Evolutionary conservation across 139 green algal genomes (phyloP), one percentile per base, ranked within the genome.

Genomic region (Closterium sp.): DNA sequence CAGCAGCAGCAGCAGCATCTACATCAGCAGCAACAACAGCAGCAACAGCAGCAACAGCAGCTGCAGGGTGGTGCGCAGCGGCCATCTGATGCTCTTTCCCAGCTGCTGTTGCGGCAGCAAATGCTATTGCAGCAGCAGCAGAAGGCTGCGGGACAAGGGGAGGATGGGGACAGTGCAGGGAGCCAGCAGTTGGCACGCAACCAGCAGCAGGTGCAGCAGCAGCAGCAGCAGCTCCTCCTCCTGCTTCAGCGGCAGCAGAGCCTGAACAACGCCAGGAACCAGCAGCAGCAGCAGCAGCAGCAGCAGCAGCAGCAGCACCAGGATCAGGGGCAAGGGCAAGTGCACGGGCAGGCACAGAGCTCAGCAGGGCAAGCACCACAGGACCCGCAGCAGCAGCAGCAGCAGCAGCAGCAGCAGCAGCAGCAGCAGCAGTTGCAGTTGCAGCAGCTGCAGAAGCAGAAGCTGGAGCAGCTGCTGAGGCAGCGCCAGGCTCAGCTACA

Each of bases 1-100:
- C 84, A 87, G 21, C 84, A 87, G 84, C 84, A 87, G 84, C n/a
- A 87, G 12, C 84, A 87, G 35, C 84, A 38, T 7, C 84, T 35
- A 16, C 84, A 87, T 7, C 84, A 87, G 32, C 30, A 55, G 31
- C 1, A 34, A 4, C 32, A 43, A 30, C 30, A 36, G 84, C 84
- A 88, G 84, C 84, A 88, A 28, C 83, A 86, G 28, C 81, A 86
- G 6, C n/a, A 33, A 4, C 55, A 25, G 55, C 55, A 76, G 55
- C 55, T 6, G 55, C 55, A 28, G 55, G 55, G 16, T 19, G 55
- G 55, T 19, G 55, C 12, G 55, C 55, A 76, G 55, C 55, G 55
- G 25, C 55, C 55, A 28, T 76, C 55, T 76, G 55, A 76, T 76
- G 55, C 55, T 76, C 55, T 76, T 76, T 76, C 55, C 12, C 55